Percentiles rank a stretch among this genome's conserved stretches.
These are phyloP conservation scores for Bretschneidera sinensis DNA, from an alignment of 345 rosid genomes.

Conservation along the genomic window DNA sequence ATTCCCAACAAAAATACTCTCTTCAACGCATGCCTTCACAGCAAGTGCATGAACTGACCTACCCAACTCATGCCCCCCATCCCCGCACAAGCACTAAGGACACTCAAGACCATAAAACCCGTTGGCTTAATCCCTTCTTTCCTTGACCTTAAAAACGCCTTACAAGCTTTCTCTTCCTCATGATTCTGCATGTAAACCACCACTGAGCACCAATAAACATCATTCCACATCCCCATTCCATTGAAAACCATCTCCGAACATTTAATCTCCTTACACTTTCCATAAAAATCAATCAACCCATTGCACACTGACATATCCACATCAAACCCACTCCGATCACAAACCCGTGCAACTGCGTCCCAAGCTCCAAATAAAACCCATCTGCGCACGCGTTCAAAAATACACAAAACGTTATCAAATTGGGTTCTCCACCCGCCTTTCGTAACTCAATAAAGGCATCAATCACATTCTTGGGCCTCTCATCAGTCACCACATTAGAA, in stretches of 20 bases:
- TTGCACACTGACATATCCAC: constrained; percentile 50
- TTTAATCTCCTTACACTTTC: constrained; percentile 59
- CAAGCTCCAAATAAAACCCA: constrained; percentile 37
- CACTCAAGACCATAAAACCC: constrained; percentile 66
- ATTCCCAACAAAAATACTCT: constrained; percentile 60
- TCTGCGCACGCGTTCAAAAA: constrained; percentile 74
- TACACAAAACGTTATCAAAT: constrained; percentile 60
- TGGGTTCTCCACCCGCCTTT: constrained; percentile 49
- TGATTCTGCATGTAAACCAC: constrained; percentile 67
- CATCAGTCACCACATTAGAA: constrained; percentile 61
- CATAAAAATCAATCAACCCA: constrained; percentile 77
- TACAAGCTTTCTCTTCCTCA: constrained; percentile 68
- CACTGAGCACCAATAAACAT: constrained; percentile 81
- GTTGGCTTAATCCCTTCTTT: constrained; percentile 46
- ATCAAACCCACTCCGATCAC: constrained; percentile 53
- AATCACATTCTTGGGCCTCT: constrained; percentile 44
- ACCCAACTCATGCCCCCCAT: constrained; percentile 62
- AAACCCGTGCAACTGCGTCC: constrained; percentile 65
- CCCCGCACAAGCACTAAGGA: constrained; percentile 70
- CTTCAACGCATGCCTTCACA: constrained; percentile 62
- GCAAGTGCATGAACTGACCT: constrained; percentile 66
- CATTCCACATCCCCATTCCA: constrained; percentile 46
- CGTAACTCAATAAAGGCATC: constrained; percentile 51
- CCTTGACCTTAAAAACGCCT: constrained; percentile 39
- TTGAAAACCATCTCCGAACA: constrained; percentile 49